phyloP scores from a whole-genome alignment of 768 basidiomycete genomes.

The Goffeauzyma gilvescens region DNA sequence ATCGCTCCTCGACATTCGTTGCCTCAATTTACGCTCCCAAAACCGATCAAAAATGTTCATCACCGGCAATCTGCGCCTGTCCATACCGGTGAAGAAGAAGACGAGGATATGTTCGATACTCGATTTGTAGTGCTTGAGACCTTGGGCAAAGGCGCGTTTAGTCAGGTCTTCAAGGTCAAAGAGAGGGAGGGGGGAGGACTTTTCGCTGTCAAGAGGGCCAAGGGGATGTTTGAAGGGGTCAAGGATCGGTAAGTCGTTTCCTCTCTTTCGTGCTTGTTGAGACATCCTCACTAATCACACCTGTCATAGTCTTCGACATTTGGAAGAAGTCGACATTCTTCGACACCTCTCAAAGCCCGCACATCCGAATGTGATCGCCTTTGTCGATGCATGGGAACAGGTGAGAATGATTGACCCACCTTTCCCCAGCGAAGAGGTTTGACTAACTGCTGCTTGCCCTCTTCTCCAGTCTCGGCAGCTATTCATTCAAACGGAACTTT shows the following conservation, averaged over 20 bases:
- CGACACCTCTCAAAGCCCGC: conserved; percentile 43
- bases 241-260: conserved; percentile 55
- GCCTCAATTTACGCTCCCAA: conserved; percentile 12
- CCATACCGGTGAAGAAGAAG: conserved; percentile 33
- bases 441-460: neutral
- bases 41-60: conserved; percentile 7
- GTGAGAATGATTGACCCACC: conserved; percentile 35
- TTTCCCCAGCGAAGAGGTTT: neutral
- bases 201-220: conserved; percentile 83
- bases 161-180: conserved; percentile 59
- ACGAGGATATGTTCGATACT: conserved; percentile 42
- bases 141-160: conserved; percentile 82
- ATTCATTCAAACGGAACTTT: conserved; percentile 80
- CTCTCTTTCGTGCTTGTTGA: neutral
- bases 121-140: conserved; percentile 63
- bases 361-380: conserved; percentile 57
- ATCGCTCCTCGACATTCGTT: conserved; percentile 13
- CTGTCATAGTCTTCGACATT: conserved; percentile 42
- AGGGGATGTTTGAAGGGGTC: conserved; percentile 62
- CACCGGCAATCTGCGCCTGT: conserved; percentile 15
- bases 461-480: conserved; percentile 35
- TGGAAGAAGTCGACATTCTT: conserved; percentile 86
- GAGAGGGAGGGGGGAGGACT: conserved; percentile 32
- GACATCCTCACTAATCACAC: neutral
- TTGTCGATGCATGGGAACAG: conserved; percentile 93